Evolutionary conservation across 805 yeast species (phyloP), one percentile per base, ranked within the genome.

Genomic region (Priceomyces melissophilus): DNA sequence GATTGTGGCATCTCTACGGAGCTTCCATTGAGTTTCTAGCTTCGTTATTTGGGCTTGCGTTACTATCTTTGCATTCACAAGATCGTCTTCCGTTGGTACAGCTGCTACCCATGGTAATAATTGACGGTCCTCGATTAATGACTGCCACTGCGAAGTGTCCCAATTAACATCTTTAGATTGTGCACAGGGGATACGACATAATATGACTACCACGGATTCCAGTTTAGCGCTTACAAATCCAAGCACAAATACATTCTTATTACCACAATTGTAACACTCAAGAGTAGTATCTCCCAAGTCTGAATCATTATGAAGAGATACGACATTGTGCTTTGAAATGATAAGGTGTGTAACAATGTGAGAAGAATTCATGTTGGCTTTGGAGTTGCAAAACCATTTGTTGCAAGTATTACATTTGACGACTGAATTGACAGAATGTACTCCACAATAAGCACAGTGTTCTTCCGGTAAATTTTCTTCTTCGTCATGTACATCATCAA

Each of bases 181-280:
- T 1, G 95, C 82, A 61, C 97, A 90, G 1, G 96, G 96, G 40
- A 87, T 69, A 41, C 97, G 79, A 63, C 97, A 90, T 36, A 90
- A 62, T 32, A 89, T 75, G 3, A 90, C 96, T 44, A 90, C 90
- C 30, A 88, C 89, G 3, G 89, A 81, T 49, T 87, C 95, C 43
- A 82, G 77, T 55, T 86, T 87, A 3, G 96, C 96, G 17, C 89
- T 76, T 11, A 90, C 93, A 61, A 83, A 88, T 0, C 97, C 97
- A 30, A 90, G 67, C 17, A 82, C 71, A 51, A 90, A 90, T 2
- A 81, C 84, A 52, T 90, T 90, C 44, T 72, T 79, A 55, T 76
- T 78, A 25, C 96, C 96, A 67, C 97, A 90, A 55, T 82, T 83
- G 64, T 89, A 90, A 65, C 97, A 90, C 60, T 90, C 97, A 43